phyloP scores from a whole-genome alignment of 495 filamentous ascomycete genomes.

The Pseudomonodictys pantanalensis region DNA sequence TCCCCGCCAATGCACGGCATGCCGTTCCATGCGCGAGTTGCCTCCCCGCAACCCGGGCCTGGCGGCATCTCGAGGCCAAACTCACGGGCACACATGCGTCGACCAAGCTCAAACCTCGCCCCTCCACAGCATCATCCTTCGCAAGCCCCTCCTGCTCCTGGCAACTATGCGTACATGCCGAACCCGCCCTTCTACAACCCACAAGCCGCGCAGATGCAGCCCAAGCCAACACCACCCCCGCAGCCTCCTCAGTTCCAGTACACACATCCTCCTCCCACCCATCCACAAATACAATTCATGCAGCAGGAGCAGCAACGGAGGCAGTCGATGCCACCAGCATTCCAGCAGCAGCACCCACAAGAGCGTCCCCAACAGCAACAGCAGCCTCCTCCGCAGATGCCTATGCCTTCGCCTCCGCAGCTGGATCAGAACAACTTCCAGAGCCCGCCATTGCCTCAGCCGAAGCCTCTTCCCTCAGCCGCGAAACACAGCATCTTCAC shows the following conservation, averaged over 20 bases:
- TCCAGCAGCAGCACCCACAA: slow-evolving; percentile 57
- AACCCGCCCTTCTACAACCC: slow-evolving; percentile 83
- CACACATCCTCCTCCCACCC: slow-evolving; percentile 32
- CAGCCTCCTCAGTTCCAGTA: slow-evolving; percentile 38
- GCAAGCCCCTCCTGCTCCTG: slow-evolving; percentile 61
- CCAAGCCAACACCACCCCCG: slow-evolving; percentile 35
- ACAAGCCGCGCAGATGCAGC: slow-evolving; percentile 52
- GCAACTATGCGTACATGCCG: slow-evolving; percentile 80
- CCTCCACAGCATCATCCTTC: slow-evolving; percentile 60
- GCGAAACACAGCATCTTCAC: slow-evolving; percentile 94
- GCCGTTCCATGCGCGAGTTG: slow-evolving; percentile 66
- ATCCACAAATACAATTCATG: slow-evolving; percentile 42
- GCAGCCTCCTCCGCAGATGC: slow-evolving; percentile 54
- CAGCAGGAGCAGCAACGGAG: slow-evolving; percentile 43
- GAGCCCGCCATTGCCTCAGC: slow-evolving; percentile 50
- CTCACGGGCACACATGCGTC: slow-evolving; percentile 73
- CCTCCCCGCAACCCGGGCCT: slow-evolving; percentile 78
- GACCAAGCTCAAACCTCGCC: slow-evolving; percentile 71
- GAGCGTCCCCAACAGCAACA: slow-evolving; percentile 50
- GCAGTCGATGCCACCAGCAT: slow-evolving; percentile 55
- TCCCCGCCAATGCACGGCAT: slow-evolving; percentile 88
- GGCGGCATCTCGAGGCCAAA: slow-evolving; percentile 72
- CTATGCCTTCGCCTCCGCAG: slow-evolving; percentile 45
- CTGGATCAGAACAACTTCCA: slow-evolving; percentile 50
- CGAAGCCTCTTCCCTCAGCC: slow-evolving; percentile 61